Evolutionary conservation across 192 early-diverging fungal genomes (phyloP), one percentile per base, ranked within the genome.

Genomic region (Podila minutissima): DNA sequence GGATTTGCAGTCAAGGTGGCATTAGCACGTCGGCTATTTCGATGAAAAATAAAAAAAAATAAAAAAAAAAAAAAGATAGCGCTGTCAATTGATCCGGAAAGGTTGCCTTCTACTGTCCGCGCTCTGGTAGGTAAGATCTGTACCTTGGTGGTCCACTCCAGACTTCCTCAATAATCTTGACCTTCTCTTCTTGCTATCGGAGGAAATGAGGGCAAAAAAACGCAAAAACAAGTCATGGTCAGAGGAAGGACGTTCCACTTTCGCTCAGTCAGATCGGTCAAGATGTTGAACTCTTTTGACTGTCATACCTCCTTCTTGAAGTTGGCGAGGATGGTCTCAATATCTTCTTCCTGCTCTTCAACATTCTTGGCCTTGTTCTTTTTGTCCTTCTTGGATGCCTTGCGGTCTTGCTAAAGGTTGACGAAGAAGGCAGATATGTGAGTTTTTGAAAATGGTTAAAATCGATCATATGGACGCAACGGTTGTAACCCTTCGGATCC

Each of bases 271-370:
- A 46, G 13, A 46, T 12, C 41, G 15, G 13, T 15, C 7, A 17
- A 46, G 1, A 46, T 46, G 41, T 3, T 2, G 12, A 11, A 2
- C 24, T 24, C 22, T 55, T 17, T n/a, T 2, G 2, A 24, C 3
- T 4, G 31, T 11, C 11, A 19, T 69, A 88, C 87, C 82, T 87
- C 82, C 46, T 84, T 67, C 71, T 87, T 83, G 64, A 93, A 91
- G 62, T 86, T 84, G 55, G 83, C 83, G 19, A 93, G 83, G 48
- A 93, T 88, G 3, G 84, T 67, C 49, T 93, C 92, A 62, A 93
- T 91, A 74, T 93, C 92, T 59, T 92, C 92, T 20, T 90, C 90
- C 37, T 83, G 84, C 26, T 91, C 89, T 50, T 85, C 86, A 32
- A 82, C 68, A 48, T 81, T 82, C 35, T 83, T 85, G 65, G 67